A percentile compares a stretch with the other conserved stretches of the same genome.
Conservation (phyloP, 2,329 filamentous ascomycete genomes). For the Tolypocladium endophyticum region DNA sequence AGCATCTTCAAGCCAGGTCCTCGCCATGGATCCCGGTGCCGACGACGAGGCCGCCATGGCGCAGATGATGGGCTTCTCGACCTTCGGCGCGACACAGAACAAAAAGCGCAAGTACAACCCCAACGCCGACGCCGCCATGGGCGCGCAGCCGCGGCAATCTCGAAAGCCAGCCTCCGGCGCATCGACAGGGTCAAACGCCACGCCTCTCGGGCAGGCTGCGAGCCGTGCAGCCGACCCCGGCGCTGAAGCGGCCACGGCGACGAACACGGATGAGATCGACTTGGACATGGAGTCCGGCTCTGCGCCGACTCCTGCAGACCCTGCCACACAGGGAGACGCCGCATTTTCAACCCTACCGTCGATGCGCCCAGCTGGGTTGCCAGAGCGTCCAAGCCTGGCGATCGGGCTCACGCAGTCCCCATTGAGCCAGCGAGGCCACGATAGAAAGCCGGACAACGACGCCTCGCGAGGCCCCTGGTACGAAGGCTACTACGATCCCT, state of each 20-base stretch:
- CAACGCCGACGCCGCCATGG: constrained; percentile 31
- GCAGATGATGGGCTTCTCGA: constrained; percentile 61
- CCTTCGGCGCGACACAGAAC: constrained; percentile 47
- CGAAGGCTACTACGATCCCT: constrained; percentile 56
- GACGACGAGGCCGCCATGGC: constrained; percentile 43
- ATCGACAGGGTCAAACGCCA: constrained; percentile 28
- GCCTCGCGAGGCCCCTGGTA: constrained; percentile 38
- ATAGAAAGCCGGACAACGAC: background rate
- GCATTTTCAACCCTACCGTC: constrained; percentile 10
- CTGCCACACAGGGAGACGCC: background rate
- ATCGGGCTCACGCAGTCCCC: constrained; percentile 3
- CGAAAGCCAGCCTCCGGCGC: background rate
- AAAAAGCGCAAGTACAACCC: constrained; percentile 62
- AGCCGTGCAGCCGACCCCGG: constrained; percentile 1
- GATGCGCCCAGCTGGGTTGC: constrained; percentile 21
- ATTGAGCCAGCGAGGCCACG: background rate
- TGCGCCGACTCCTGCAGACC: background rate
- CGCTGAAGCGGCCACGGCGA: constrained; percentile 2
- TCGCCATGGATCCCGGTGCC: constrained; percentile 8
- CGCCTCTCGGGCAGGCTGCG: constrained; percentile 16
- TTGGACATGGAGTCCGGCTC: constrained; percentile 28
- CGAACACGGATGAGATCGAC: constrained; percentile 35
- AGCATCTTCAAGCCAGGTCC: background rate
- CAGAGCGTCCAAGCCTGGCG: constrained; percentile 17
- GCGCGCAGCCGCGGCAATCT: background rate